Base-by-base conservation (phyloP, 139 green algal species). In the Protoeuglena noctilucae region DNA sequence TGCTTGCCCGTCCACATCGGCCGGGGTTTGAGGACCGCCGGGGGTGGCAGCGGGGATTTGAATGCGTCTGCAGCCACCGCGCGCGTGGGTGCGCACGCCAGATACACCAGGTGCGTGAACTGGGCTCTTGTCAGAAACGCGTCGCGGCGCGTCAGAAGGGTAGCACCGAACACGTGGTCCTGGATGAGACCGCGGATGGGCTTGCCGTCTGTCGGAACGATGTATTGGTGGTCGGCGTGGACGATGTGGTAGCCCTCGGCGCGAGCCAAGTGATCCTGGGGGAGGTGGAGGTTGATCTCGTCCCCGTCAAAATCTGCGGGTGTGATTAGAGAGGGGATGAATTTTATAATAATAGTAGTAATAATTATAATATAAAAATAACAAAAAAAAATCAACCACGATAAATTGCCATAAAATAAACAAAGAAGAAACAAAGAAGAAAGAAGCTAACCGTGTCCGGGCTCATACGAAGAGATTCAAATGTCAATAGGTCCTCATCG, bases 261-360 rank as follows among this genome's bases (percentile, higher is more conserved):
- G 4, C 90, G 68, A 0, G 70, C 81, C 21, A 86, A 78, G 48
- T 53, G 48, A 16, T 53, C 77, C 71, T 95, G 89, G 0, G 90
- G 90, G 46, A 98, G 65, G 57, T 98, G 91, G 60, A 98, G 68
- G 76, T 98, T 98, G 73, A 98, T 97, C 67, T 98, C 91, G 60
- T 98, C 91, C 1, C 91, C 91, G 58, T 98, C 91, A 77, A 98
- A 98, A 65, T 98, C 91, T n/a, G n/a, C n/a, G n/a, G n/a, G n/a
- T 1, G 71, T 69, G 51, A 78, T 80, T 62, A n/a, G n/a, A 48
- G n/a, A n/a, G n/a, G n/a, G n/a, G n/a, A n/a, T n/a, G n/a, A n/a
- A n/a, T n/a, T n/a, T n/a, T n/a, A n/a, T n/a, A n/a, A n/a, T n/a
- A n/a, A n/a, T n/a, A n/a, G n/a, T n/a, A n/a, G n/a, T n/a, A n/a